Evolutionary conservation across 305 asterid genomes (phyloP), one percentile per base, ranked within the genome.

Genomic region (Rubia balearica): DNA sequence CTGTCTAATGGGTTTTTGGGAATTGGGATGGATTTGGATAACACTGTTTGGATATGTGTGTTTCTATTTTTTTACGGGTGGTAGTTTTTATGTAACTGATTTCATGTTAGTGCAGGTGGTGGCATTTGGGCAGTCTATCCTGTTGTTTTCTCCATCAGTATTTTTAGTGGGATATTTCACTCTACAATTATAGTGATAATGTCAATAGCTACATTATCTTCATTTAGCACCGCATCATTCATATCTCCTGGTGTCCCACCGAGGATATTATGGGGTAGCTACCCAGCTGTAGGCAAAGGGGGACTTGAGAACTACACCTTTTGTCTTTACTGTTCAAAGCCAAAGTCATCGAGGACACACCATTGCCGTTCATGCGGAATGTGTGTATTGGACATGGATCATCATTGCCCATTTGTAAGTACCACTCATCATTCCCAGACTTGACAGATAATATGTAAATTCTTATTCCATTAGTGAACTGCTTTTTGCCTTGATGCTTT

Each of bases 381-480:
- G 71, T 93, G 98, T 71, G 78, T 93, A 77, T 65, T 86, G 81
- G 94, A 89, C 83, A 93, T 90, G 97, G 97, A 93, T 83, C 98
- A 93, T 86, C 98, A 93, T 80, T 93, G 98, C 83, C 97, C 98
- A 77, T 93, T 93, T 76, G 98, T 93, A 83, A 89, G 96, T 86
- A 69, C 74, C 71, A 55, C 7, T 49, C 49, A 62, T 51, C 60
- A 67, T 67, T 68, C 16, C 9, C 19, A 10, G 38, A 11, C 61
- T 53, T 41, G 11, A 38, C n/a, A 16, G 30, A 48, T 24, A 45
- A 8, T 51, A 33, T 5, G 21, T 36, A 30, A 24, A 68, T 68
- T 7, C 1, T n/a, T 65, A 38, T 8, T 40, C 5, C 30, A 63
- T 8, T 13, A n/a, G 27, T 19, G 38, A 65, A 42, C 41, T 41